Evolutionary conservation across 2,329 filamentous ascomycete genomes (phyloP), one percentile per base, ranked within the genome.

Genomic region (Trichoderma atrobrunneum): DNA sequence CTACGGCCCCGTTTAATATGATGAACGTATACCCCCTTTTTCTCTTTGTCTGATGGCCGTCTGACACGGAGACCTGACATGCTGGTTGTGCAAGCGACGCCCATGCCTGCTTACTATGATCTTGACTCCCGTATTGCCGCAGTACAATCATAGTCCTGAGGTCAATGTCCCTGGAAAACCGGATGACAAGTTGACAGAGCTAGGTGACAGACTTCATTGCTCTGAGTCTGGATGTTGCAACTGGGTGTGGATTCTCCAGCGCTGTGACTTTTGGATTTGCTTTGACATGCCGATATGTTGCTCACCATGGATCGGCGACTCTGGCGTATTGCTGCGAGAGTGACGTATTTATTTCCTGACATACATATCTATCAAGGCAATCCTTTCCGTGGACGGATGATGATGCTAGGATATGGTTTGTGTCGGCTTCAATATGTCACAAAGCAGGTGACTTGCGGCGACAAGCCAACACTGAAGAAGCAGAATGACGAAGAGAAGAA

Each of bases 11-110:
- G 73, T 61, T 59, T 72, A 72, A 72, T 72, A 71, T 75, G 72
- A 75, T 75, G 74, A 75, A 70, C 74, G 74, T 76, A 74, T 73
- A 70, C 66, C 70, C 73, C 71, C 60, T 62, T 54, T 66, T 32
- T 67, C 24, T 59, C 54, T 30, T 61, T 60, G 30, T 59, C 59
- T 48, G 56, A 61, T 65, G 70, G 69, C 64, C 43, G 36, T 56
- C 30, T n/a, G 72, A 71, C 32, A 43, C 66, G 34, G 65, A 66
- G 30, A 61, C 54, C 28, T 66, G 66, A 36, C 36, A 66, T 59
- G 48, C 67, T 54, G 28, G 24, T 24, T 70, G 61, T 61, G 43
- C 61, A 39, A 56, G 30, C 60, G 28, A 63, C 43, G 34, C 51
- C 43, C 57, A 72, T 66, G 66, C 60, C 66, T 48, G 57, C 59